Base-by-base conservation (phyloP, 176 grass and related monocot species). In the Paspalum vaginatum region DNA sequence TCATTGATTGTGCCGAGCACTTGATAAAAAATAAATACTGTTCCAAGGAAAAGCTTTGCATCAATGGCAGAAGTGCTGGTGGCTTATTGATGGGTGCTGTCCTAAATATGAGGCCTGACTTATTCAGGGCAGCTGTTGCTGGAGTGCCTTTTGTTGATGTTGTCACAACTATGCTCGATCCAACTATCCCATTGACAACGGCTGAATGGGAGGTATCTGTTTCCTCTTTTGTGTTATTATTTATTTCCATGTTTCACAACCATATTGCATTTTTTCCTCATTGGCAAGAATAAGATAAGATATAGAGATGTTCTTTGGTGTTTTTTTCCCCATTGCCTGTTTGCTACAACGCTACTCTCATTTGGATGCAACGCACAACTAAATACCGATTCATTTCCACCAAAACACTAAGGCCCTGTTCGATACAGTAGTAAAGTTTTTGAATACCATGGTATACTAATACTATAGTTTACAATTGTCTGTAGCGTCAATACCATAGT, bases 101-200 rank as follows among this genome's bases (percentile, higher is more conserved):
- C 53, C 66, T 94, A 79, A 97, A 97, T 87, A 94, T 94, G 95
- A 88, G 87, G 56, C 94, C 94, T 88, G 91, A 97, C 65, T 74
- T 97, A 61, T 97, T 97, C 82, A 92, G 66, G 83, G 89, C 85
- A 47, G 91, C 94, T 68, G 61, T 94, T 61, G 85, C 79, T 78
- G 91, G 77, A 64, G 95, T 97, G 6, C 95, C 95, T 76, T 97
- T 97, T 80, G 91, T 97, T 80, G 95, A 94, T 86, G 95, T 83
- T 12, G 27, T 97, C 49, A 97, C 95, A 53, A 94, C 91, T 72
- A 97, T 97, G 95, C 89, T 97, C 76, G 95, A 97, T 64, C 89
- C 91, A 76, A 94, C 78, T 72, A 94, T 97, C 72, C 95, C 95
- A 24, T 47, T 97, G 32, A 97, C 95, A 53, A 92, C 91, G 32